phyloP scores from a whole-genome alignment of 352 stramenopile genomes.

The Phytophthora ramorum region DNA sequence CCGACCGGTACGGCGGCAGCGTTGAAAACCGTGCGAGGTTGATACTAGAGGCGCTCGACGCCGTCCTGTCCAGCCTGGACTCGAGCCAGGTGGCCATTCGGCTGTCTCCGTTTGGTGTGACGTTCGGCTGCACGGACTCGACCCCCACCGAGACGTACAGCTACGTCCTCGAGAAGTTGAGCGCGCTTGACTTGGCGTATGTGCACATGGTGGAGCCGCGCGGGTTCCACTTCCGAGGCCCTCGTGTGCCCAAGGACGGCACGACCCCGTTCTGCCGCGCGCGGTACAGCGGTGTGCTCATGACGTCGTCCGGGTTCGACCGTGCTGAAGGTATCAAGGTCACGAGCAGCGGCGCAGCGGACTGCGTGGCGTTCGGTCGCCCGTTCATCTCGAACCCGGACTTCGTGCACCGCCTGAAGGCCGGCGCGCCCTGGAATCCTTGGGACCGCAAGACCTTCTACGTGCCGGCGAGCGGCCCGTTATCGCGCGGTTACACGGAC shows the following conservation, averaged over 20 bases:
- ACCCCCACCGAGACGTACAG: slow-evolving; percentile 45
- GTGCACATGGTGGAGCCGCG: slow-evolving; percentile 66
- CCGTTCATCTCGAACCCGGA: slow-evolving; percentile 79
- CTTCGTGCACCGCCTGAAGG: slow-evolving; percentile 53
- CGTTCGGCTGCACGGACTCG: slow-evolving; percentile 48
- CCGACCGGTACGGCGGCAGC: slow-evolving; percentile 60
- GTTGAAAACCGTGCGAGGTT: slow-evolving; percentile 81
- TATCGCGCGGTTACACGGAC: slow-evolving; percentile 52
- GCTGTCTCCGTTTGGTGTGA: slow-evolving; percentile 45
- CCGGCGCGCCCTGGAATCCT: slow-evolving; percentile 44
- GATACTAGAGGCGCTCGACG: slow-evolving; percentile 70
- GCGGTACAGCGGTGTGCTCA: slow-evolving; percentile 58
- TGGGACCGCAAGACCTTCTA: slow-evolving; percentile 52
- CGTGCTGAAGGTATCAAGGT: slow-evolving; percentile 39
- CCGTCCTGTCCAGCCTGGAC: slow-evolving; percentile 42
- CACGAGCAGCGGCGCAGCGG: slow-evolving; percentile 41
- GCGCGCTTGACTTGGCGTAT: slow-evolving; percentile 50
- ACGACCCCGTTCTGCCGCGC: slow-evolving; percentile 51
- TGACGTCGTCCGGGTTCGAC: slow-evolving; percentile 60
- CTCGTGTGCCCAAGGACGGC: slow-evolving; percentile 42
- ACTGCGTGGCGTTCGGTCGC: slow-evolving; percentile 67
- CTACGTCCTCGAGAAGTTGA: slow-evolving; percentile 48
- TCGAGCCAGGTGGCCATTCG: slow-evolving; percentile 50
- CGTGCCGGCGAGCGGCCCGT: slow-evolving; percentile 34
- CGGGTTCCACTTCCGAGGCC: slow-evolving; percentile 39